A percentile compares a stretch with the other conserved stretches of the same genome.
phyloP scores from a whole-genome alignment of 352 stramenopile species.

The Paralagenidium karlingii region DNA sequence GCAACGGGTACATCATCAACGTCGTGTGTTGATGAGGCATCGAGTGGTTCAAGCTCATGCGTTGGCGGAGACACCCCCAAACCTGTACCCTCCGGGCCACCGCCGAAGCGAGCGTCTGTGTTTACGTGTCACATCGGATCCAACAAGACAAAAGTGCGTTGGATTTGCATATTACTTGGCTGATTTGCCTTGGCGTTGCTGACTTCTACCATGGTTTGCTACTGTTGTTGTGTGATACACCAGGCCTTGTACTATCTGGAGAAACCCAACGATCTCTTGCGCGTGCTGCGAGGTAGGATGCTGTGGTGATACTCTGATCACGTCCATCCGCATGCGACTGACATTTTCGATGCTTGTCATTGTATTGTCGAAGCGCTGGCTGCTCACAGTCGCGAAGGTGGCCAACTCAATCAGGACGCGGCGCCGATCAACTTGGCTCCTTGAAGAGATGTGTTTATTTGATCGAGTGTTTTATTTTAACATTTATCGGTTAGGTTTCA shows the following conservation, averaged over 20 bases:
- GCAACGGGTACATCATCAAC: no score
- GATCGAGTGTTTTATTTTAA: no score
- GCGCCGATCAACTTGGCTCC: no score
- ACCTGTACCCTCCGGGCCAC: no score
- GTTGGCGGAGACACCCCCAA: no score
- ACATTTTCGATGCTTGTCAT: background rate
- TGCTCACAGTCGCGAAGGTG: conserved; percentile 39
- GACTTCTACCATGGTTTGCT: background rate
- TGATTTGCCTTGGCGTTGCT: background rate
- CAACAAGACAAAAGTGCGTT: conserved; percentile 53
- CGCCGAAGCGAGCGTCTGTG: conserved; percentile 35
- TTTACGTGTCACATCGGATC: conserved; percentile 63
- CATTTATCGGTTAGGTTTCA: no score
- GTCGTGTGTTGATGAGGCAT: no score
- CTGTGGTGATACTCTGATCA: conserved; percentile 4
- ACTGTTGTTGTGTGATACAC: background rate
- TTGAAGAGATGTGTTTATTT: no score
- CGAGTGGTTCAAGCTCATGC: no score
- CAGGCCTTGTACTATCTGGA: conserved; percentile 68
- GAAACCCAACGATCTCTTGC: conserved; percentile 35
- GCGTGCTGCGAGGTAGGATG: conserved; percentile 32
- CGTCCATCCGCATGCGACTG: background rate
- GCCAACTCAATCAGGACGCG: background rate
- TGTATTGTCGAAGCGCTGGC: conserved; percentile 19
- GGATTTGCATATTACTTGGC: background rate